Evolutionary conservation across 164 flowering plant genomes (phyloP).

Genomic region (Malania oleifera): DNA sequence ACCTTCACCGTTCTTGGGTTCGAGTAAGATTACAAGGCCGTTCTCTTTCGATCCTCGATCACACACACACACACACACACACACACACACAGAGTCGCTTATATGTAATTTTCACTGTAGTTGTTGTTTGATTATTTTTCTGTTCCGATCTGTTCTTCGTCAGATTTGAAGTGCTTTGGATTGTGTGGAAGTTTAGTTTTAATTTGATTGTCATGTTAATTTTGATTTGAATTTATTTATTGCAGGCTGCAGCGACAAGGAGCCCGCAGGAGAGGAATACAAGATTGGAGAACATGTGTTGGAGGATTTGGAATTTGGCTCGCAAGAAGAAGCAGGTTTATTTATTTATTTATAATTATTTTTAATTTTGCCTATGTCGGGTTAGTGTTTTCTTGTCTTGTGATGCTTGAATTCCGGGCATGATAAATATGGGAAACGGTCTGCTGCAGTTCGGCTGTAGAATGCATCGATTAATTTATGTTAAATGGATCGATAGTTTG

Average conservation of each 20-base stretch:
- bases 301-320: slow-evolving; percentile 99
- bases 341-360: neutral
- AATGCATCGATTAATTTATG: too few species aligned
- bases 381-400: neutral
- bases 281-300: slow-evolving; percentile 97
- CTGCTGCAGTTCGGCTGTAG: too few species aligned
- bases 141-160: too few species aligned
- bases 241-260: slow-evolving; percentile 75
- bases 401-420: too few species aligned
- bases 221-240: neutral
- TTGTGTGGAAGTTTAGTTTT: slow-evolving; percentile 4
- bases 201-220: too few species aligned
- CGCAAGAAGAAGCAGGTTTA: slow-evolving; percentile 91
- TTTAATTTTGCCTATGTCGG: neutral
- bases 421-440: too few species aligned
- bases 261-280: slow-evolving; percentile 99
- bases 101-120: neutral
- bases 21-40: slow-evolving; percentile 28
- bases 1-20: slow-evolving; percentile 96
- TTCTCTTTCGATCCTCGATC: neutral
- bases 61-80: too few species aligned
- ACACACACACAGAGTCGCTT: too few species aligned
- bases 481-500: too few species aligned
- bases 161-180: slow-evolving; percentile 2
- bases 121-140: too few species aligned